Base-by-base conservation (phyloP, 495 filamentous ascomycete species). In the Lasiosphaeria hispida region DNA sequence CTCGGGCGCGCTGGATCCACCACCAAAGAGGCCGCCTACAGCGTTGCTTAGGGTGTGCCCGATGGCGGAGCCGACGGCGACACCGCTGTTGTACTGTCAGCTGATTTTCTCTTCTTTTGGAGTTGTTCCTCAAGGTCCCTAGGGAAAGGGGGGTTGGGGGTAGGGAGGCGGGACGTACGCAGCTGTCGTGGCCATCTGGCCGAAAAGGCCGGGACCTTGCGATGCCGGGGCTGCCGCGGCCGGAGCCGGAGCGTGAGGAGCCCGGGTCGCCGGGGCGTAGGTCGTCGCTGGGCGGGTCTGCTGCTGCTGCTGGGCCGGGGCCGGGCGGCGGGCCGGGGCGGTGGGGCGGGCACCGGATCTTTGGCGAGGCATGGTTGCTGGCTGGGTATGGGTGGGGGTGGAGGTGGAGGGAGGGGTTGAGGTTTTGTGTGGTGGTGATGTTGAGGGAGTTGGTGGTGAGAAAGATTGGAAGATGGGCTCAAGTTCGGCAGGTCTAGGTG, bases 41-140 rank as follows among this genome's bases (percentile, higher is more conserved):
- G 90, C 92, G 77, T 96, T 89, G 67, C 92, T 92, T 75, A 97
- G 83, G 57, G 91, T 90, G 76, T 97, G 92, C 69, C 94, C 94
- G 76, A 98, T 90, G 18, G 91, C 89, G 50, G 90, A 94, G 59
- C 94, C 94, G 55, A 97, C 86, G 56, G 93, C 94, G 59, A 97
- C 94, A 84, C 94, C 94, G 68, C 92, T 96, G 63, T 57, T 42
- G 44, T 48, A n/a, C 0, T 19, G 7, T 38, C 43, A 42, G 67
- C 70, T 63, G 66, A 58, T 43, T 19, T 6, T 13, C 1, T 5
- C n/a, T n/a, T n/a, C n/a, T n/a, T n/a, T n/a, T n/a, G n/a, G n/a
- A n/a, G n/a, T n/a, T 42, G 11, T 50, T 41, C 53, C 3, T 10
- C 10, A 6, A 23, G 18, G 13, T 33, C 51, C 51, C 11, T 52